Conservation (phyloP, 163 green algal species). For the Prototheca cutis region DNA sequence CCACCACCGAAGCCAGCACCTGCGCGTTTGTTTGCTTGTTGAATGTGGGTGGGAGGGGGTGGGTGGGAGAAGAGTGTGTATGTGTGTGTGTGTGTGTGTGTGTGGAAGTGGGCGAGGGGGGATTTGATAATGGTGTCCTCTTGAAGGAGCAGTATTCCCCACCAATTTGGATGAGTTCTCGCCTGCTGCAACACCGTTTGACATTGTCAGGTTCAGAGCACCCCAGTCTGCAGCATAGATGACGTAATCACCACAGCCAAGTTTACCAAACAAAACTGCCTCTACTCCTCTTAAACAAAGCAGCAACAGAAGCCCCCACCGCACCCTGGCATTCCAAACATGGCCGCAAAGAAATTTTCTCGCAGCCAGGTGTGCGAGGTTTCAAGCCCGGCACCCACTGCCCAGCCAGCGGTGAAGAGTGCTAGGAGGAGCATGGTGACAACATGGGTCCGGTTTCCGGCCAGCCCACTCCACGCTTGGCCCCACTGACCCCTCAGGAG, state of each 20-base stretch:
- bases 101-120: too few relatives aligned
- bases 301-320: background rate
- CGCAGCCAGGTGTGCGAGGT: conserved; percentile 18
- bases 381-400: conserved; percentile 10
- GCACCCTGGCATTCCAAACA: conserved; percentile 20
- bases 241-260: too few relatives aligned
- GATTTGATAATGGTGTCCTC: too few relatives aligned
- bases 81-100: background rate
- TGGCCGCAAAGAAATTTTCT: conserved; percentile 3
- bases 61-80: background rate
- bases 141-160: too few relatives aligned
- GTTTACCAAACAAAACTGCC: background rate
- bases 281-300: too few relatives aligned
- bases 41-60: background rate
- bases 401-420: conserved; percentile 1
- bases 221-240: too few relatives aligned
- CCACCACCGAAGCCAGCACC: conserved; percentile 40
- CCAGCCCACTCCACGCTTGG: background rate
- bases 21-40: conserved; percentile 4
- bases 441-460: conserved; percentile 9
- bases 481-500: too few relatives aligned
- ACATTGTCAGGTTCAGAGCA: too few relatives aligned
- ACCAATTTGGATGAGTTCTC: too few relatives aligned
- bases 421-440: conserved; percentile 7
- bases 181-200: too few relatives aligned